These are phyloP conservation scores for Pestalotiopsis sp. DNA, from an alignment of 2,329 filamentous ascomycete genomes.

Conservation along the genomic window DNA sequence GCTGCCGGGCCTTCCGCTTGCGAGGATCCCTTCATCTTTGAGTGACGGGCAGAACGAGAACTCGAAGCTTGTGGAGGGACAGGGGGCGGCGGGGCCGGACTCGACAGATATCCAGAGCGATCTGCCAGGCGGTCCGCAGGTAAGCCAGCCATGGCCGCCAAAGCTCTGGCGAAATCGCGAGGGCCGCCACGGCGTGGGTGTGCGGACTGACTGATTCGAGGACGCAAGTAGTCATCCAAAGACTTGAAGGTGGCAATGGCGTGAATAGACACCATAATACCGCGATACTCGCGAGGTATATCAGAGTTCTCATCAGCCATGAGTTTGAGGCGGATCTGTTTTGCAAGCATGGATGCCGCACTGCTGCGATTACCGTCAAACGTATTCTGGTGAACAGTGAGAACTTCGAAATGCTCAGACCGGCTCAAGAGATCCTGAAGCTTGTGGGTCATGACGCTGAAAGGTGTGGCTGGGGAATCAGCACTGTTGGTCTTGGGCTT, in stretches of 20 bases:
- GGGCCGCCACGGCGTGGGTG: conserved; percentile 66
- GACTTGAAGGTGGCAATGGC: conserved; percentile 98
- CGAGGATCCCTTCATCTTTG: conserved; percentile 48
- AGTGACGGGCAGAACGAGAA: conserved; percentile 45
- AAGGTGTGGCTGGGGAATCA: conserved; percentile 77
- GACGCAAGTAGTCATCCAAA: conserved; percentile 91
- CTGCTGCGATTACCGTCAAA: conserved; percentile 89
- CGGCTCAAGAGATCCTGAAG: conserved; percentile 94
- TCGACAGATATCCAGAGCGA: conserved; percentile 40
- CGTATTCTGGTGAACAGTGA: conserved; percentile 91
- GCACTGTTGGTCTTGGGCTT: conserved; percentile 65
- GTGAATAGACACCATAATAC: conserved; percentile 98
- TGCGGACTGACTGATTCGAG: conserved; percentile 81
- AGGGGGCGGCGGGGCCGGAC: conserved; percentile 38
- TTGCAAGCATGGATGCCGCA: conserved; percentile 92
- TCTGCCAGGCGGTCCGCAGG: conserved; percentile 53
- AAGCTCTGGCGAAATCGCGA: conserved; percentile 63
- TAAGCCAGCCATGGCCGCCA: conserved; percentile 77
- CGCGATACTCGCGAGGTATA: conserved; percentile 83
- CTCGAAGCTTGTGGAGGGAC: conserved; percentile 40
- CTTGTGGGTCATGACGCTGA: conserved; percentile 90
- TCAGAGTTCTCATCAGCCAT: conserved; percentile 89
- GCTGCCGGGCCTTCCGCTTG: conserved; percentile 42
- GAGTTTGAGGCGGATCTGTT: conserved; percentile 88
- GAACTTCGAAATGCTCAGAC: conserved; percentile 96